Evolutionary conservation across 2,329 filamentous ascomycete genomes (phyloP).

Genomic region (Fusarium cicatricum): DNA sequence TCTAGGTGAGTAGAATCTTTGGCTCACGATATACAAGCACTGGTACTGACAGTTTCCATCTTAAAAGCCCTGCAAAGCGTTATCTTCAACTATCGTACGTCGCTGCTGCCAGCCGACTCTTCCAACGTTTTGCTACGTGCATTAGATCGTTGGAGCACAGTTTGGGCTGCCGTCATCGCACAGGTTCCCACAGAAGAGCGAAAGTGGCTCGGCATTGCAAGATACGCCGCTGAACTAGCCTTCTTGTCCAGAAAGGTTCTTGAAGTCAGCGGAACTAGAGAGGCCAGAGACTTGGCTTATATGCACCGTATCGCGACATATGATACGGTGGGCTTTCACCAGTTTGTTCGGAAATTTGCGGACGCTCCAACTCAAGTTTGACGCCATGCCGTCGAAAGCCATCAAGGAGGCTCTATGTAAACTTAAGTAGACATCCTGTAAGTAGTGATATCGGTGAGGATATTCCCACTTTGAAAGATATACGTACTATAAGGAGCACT

Average conservation of each 20-base stretch:
- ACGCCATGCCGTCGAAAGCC: too few relatives aligned
- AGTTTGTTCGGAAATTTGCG: constrained; percentile 4
- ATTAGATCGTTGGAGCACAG: constrained; percentile 20
- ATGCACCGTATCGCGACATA: constrained; percentile 6
- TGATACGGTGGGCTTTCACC: constrained; percentile 14
- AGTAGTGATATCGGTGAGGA: too few relatives aligned
- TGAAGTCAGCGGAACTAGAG: background rate
- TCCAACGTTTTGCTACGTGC: background rate
- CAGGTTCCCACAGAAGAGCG: constrained; percentile 1
- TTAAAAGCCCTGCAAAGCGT: constrained; percentile 8
- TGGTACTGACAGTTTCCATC: background rate
- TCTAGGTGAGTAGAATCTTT: background rate
- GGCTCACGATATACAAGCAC: too few relatives aligned
- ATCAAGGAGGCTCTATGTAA: too few relatives aligned
- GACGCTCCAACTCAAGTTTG: too few relatives aligned
- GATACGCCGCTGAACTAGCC: constrained; percentile 11
- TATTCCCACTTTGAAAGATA: too few relatives aligned
- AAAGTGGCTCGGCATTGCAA: constrained; percentile 19
- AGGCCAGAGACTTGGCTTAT: constrained; percentile 4
- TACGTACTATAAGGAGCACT: too few relatives aligned
- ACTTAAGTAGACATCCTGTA: too few relatives aligned
- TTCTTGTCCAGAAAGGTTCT: constrained; percentile 8
- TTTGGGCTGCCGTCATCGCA: constrained; percentile 7
- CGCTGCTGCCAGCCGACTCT: background rate
- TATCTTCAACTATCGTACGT: constrained; percentile 18